phyloP scores from a whole-genome alignment of 768 basidiomycete genomes.

The Boletus barrowsii region DNA sequence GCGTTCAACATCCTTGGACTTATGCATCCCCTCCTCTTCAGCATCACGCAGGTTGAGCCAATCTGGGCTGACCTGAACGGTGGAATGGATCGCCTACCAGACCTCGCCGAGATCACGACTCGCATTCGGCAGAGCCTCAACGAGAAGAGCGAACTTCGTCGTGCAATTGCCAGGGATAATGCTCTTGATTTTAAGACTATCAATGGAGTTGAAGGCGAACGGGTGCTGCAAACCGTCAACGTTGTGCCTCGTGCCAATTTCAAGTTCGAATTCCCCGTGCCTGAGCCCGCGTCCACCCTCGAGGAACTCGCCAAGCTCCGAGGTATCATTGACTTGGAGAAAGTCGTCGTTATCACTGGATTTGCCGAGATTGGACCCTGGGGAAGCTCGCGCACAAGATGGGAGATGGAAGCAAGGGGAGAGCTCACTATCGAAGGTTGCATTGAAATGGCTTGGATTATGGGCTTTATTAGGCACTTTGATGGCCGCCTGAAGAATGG shows the following conservation, averaged over 20 bases:
- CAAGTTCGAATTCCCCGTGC: conserved; percentile 87
- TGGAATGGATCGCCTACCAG: conserved; percentile 95
- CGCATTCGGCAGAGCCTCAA: conserved; percentile 81
- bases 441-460: conserved; percentile 99
- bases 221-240: conserved; percentile 86
- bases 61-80: conserved; percentile 99
- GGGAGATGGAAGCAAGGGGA: conserved; percentile 99
- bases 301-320: conserved; percentile 74
- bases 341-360: conserved; percentile 93
- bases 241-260: conserved; percentile 98
- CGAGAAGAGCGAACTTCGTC: conserved; percentile 88
- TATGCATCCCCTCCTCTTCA: conserved; percentile 99
- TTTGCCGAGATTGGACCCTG: conserved; percentile 98
- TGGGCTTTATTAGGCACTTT: conserved; percentile 98
- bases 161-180: conserved; percentile 91
- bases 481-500: conserved; percentile 95
- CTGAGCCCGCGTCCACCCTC: conserved; percentile 71
- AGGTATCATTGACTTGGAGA: conserved; percentile 91
- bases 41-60: conserved; percentile 98
- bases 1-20: conserved; percentile 99
- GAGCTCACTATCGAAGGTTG: conserved; percentile 96
- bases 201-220: conserved; percentile 89
- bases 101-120: conserved; percentile 86
- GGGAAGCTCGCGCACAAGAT: conserved; percentile 96
- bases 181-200: conserved; percentile 91